Percentiles rank a stretch among this genome's conserved stretches.
Evolutionary conservation across 306 rosid genomes (phyloP).

Genomic region (Fragaria iinumae): DNA sequence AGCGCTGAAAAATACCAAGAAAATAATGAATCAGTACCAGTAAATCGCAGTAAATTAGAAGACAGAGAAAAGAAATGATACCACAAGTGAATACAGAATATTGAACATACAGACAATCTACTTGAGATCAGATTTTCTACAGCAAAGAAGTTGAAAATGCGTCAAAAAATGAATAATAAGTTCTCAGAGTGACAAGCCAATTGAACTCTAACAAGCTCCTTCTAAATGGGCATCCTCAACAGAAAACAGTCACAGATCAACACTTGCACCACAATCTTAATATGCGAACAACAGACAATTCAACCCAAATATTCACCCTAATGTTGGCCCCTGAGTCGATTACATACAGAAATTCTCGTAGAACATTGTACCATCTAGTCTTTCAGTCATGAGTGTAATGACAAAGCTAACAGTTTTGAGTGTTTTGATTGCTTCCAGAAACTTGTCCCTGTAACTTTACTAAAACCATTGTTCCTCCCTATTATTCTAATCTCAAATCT

Average conservation of each 20-base stretch:
- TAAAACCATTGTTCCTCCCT: not conserved
- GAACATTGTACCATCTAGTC: not conserved
- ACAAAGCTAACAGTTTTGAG: not conserved
- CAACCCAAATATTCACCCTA: not conserved
- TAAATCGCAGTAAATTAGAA: not conserved
- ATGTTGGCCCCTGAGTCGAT: not conserved
- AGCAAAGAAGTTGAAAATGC: not conserved
- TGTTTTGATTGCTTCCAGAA: not conserved
- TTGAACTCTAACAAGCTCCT: not conserved
- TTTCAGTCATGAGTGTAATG: not conserved
- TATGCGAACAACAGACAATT: not conserved
- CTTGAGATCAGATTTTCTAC: not conserved
- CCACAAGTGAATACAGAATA: not conserved
- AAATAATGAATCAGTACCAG: not conserved
- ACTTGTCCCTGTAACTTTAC: not conserved
- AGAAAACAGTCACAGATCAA: not conserved
- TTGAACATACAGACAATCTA: not conserved
- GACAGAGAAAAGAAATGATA: not conserved
- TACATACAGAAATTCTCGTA: not conserved
- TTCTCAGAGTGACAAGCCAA: not conserved
- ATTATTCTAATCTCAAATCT: not conserved
- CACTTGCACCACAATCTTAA: not conserved
- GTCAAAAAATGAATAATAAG: not conserved
- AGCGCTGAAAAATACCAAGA: slow-evolving; percentile 31
- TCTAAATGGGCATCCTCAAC: too few relatives aligned